phyloP scores from a whole-genome alignment of 768 basidiomycete genomes.

The Trametes sanguinea region DNA sequence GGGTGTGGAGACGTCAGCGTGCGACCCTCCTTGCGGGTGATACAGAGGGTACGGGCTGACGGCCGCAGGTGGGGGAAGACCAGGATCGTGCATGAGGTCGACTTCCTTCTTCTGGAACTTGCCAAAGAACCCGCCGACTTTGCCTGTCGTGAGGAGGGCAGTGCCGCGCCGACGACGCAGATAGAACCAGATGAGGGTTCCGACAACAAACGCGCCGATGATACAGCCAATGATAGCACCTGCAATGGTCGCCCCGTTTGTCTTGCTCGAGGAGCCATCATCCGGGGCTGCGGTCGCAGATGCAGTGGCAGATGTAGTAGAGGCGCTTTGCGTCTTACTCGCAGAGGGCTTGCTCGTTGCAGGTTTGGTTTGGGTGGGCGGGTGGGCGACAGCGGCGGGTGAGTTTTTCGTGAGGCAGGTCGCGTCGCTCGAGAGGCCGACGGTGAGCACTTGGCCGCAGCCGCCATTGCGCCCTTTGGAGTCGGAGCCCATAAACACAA shows the following conservation, averaged over 20 bases:
- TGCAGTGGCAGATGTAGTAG: slow-evolving; percentile 14
- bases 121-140: slow-evolving; percentile 2
- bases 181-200: slow-evolving; percentile 25
- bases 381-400: slow-evolving; percentile 26
- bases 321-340: neutral
- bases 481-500: slow-evolving; percentile 31
- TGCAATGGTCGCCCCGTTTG: slow-evolving; percentile 22
- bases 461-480: slow-evolving; percentile 32
- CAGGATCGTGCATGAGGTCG: slow-evolving; percentile 18
- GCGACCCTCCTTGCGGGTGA: slow-evolving; percentile 1
- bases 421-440: slow-evolving; percentile 25
- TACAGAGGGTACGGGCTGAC: slow-evolving; percentile 23
- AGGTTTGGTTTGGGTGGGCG: slow-evolving; percentile 39
- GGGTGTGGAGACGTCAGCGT: slow-evolving; percentile 5
- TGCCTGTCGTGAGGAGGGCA: neutral
- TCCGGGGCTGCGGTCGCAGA: slow-evolving; percentile 8
- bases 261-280: slow-evolving; percentile 12
- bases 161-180: slow-evolving; percentile 19
- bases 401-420: slow-evolving; percentile 28
- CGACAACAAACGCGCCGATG: slow-evolving; percentile 24
- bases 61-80: slow-evolving; percentile 10
- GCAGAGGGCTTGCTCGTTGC: slow-evolving; percentile 45
- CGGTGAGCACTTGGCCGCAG: slow-evolving; percentile 23
- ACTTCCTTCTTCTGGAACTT: slow-evolving; percentile 19
- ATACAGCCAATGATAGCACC: slow-evolving; percentile 28